Percentiles rank a stretch among this genome's conserved stretches.
These are phyloP conservation scores for Microbotryomycetes sp. DNA, from an alignment of 1,284 basidiomycete species.

Conservation along the genomic window DNA sequence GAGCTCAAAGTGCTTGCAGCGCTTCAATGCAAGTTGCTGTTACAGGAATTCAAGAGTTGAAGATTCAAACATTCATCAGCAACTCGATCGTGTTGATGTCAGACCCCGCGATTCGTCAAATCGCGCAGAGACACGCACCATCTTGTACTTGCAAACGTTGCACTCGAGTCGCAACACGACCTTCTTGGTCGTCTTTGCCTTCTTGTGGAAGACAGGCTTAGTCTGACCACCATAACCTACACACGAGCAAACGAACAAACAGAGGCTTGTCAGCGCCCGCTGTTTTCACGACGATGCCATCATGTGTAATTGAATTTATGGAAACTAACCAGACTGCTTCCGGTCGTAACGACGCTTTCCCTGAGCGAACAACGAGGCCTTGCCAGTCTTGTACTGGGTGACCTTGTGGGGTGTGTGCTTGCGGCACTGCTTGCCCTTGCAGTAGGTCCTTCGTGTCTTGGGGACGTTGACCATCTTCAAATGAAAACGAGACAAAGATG, in stretches of 20 bases:
- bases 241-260: constrained; percentile 48
- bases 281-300: background rate
- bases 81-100: background rate
- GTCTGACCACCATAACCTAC: constrained; percentile 98
- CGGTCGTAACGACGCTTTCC: constrained; percentile 96
- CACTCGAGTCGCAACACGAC: constrained; percentile 96
- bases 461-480: constrained; percentile 79
- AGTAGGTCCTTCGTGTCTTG: constrained; percentile 68
- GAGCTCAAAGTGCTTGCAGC: constrained; percentile 77
- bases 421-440: constrained; percentile 95
- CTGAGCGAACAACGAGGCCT: constrained; percentile 91
- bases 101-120: constrained; percentile 4
- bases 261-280: background rate
- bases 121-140: constrained; percentile 42
- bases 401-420: constrained; percentile 78
- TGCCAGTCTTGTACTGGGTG: constrained; percentile 98
- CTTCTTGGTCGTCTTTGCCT: constrained; percentile 98
- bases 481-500: background rate
- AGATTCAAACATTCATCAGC: background rate
- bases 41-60: background rate
- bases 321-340: constrained; percentile 36
- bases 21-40: constrained; percentile 71
- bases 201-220: constrained; percentile 99
- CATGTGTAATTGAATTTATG: background rate
- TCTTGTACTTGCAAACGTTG: constrained; percentile 98